Conservation (phyloP, 176 grass and related monocot species). For the Carex cristatella region DNA sequence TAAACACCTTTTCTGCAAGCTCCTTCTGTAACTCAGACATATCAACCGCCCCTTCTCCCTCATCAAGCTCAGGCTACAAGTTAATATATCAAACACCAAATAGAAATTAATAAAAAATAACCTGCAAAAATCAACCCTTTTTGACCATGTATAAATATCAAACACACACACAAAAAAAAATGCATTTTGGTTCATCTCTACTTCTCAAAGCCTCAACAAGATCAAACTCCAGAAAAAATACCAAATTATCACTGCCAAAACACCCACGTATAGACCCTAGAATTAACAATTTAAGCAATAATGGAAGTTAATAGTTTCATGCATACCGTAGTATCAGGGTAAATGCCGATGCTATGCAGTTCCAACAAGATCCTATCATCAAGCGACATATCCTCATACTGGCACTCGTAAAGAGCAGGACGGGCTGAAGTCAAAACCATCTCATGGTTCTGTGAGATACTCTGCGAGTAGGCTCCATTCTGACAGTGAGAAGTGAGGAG, state of each 20-base stretch:
- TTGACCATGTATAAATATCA: neutral
- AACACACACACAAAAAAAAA: neutral
- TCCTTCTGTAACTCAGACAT: conserved; percentile 52
- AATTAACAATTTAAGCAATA: conserved; percentile 2
- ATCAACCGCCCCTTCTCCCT: conserved; percentile 45
- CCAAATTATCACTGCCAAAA: neutral
- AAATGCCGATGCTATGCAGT: conserved; percentile 75
- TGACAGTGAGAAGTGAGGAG: conserved; percentile 34
- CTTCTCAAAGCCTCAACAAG: neutral
- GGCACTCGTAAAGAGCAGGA: conserved; percentile 36
- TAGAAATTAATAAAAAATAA: neutral
- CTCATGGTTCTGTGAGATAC: conserved; percentile 29
- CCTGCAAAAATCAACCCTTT: neutral
- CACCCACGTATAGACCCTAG: neutral
- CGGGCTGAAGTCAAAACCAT: conserved; percentile 28
- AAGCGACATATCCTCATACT: conserved; percentile 58
- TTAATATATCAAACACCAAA: conserved; percentile 10
- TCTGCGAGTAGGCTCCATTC: conserved; percentile 33
- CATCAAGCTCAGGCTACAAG: conserved; percentile 65
- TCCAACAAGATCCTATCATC: conserved; percentile 75
- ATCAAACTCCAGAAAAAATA: neutral
- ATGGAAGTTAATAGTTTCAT: neutral
- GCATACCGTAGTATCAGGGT: conserved; percentile 51
- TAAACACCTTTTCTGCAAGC: conserved; percentile 50
- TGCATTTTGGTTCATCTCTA: neutral